phyloP scores from a whole-genome alignment of 2,329 filamentous ascomycete genomes.

The Calonectria pteridis region DNA sequence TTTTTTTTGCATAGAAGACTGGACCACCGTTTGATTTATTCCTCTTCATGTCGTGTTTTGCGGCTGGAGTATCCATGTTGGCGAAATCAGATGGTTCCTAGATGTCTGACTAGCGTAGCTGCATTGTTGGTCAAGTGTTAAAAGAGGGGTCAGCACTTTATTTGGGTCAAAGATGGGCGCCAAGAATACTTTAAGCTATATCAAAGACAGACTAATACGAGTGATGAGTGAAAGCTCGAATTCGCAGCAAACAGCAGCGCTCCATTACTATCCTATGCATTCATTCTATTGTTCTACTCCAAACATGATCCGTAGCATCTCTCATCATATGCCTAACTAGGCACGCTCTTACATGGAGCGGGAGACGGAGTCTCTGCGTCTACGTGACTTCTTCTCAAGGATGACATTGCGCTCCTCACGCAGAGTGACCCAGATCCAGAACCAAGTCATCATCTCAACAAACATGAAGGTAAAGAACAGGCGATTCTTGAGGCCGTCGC shows the following conservation, averaged over 20 bases:
- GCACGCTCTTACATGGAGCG: slow-evolving; percentile 27
- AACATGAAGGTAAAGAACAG: slow-evolving; percentile 89
- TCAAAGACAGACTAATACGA: neutral
- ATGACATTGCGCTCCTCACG: slow-evolving; percentile 71
- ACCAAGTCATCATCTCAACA: slow-evolving; percentile 86
- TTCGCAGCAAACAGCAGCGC: neutral
- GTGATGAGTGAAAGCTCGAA: neutral
- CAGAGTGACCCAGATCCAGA: slow-evolving; percentile 83
- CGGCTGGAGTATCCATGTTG: neutral
- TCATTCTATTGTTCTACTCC: slow-evolving; percentile 17
- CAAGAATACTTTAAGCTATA: slow-evolving; percentile 3
- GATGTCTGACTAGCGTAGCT: neutral
- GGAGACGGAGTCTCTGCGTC: slow-evolving; percentile 35
- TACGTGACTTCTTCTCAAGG: slow-evolving; percentile 53
- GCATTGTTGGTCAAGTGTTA: neutral
- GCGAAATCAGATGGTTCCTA: neutral
- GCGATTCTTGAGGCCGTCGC: slow-evolving; percentile 83
- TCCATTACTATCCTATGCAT: slow-evolving; percentile 12
- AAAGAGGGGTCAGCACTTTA: slow-evolving; percentile 4
- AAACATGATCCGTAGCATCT: neutral
- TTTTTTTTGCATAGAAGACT: neutral
- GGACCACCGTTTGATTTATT: neutral
- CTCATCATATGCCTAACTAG: neutral
- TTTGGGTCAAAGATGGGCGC: neutral
- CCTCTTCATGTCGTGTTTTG: neutral